phyloP scores from a whole-genome alignment of 495 filamentous ascomycete genomes.

The Penicillium maclennaniae region DNA sequence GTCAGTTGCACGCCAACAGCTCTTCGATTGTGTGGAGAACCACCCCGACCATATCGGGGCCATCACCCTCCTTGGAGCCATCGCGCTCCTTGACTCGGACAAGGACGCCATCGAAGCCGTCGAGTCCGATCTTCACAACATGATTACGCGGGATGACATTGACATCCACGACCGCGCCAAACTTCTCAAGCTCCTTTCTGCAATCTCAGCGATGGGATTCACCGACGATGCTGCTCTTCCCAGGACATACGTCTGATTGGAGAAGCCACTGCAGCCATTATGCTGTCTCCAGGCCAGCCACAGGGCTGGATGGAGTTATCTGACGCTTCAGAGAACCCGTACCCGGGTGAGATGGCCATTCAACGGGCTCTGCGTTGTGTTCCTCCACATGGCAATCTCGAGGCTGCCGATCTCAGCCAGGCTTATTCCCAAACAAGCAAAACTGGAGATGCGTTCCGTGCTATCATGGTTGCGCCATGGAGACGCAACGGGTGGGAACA shows the following conservation, averaged over 20 bases:
- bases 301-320: conserved; percentile 75
- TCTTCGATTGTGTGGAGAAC: conserved; percentile 72
- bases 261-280: conserved; percentile 66
- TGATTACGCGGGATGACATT: conserved; percentile 61
- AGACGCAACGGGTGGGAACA: conserved; percentile 58
- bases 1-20: conserved; percentile 69
- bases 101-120: conserved; percentile 76
- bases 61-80: conserved; percentile 72
- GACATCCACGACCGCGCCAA: conserved; percentile 43
- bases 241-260: conserved; percentile 37
- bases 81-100: conserved; percentile 77
- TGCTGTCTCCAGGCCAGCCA: conserved; percentile 71
- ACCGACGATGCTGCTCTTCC: conserved; percentile 28
- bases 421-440: conserved; percentile 75
- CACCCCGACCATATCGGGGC: conserved; percentile 72
- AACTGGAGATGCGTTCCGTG: conserved; percentile 67
- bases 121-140: conserved; percentile 64
- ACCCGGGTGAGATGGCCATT: conserved; percentile 76
- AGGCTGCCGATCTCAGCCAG: conserved; percentile 62
- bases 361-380: conserved; percentile 68
- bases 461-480: conserved; percentile 83
- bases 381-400: conserved; percentile 65
- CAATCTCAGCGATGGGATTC: conserved; percentile 48
- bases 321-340: conserved; percentile 47
- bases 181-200: conserved; percentile 54